Evolutionary conservation across 352 stramenopile genomes (phyloP), one percentile per base, ranked within the genome.

Genomic region (Globisporangium acanthophoron): DNA sequence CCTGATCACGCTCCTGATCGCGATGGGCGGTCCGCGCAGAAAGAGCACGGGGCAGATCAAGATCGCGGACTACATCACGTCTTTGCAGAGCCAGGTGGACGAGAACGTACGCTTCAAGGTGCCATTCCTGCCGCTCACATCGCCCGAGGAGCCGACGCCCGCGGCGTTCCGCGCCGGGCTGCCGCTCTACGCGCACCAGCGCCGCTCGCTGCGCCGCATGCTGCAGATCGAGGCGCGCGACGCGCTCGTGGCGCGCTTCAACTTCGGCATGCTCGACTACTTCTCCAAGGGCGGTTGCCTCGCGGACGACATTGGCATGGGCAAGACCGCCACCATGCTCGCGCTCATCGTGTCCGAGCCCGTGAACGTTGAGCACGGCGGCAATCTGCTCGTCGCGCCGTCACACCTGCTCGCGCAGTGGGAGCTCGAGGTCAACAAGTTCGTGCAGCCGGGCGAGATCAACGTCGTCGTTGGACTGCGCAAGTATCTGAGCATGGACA

Each of bases 201-300:
- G 78, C n/a, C 84, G 86, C 43, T 92, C 86, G 31, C 70, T 96
- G 29, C 74, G 93, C 62, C 80, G 86, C 64, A 94, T 92, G 78
- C 68, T 89, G 41, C 73, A 91, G 67, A 88, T 96, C 48, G 86
- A 96, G 49, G 65, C 69, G 52, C 75, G 69, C 56, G 79, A 94
- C 57, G 82, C 87, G 29, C 39, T 52, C 0, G 75, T 92, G 21
- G 66, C 71, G 29, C 73, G 69, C 20, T 89, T 92, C 58, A 90
- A 90, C 64, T 90, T 90, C 49, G 80, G 80, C 29, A 76, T 81
- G 66, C 59, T 83, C 20, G 84, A 88, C 59, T 88, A 90, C 56
- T 84, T 73, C 56, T 86, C 73, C 55, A 85, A 74, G 46, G 80
- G 81, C 61, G 85, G 85, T 4, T 88, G 75, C 18, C 60, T 94